These are phyloP conservation scores for Metschnikowia peoriensis DNA, from an alignment of 805 yeast genomes.

Conservation along the genomic window DNA sequence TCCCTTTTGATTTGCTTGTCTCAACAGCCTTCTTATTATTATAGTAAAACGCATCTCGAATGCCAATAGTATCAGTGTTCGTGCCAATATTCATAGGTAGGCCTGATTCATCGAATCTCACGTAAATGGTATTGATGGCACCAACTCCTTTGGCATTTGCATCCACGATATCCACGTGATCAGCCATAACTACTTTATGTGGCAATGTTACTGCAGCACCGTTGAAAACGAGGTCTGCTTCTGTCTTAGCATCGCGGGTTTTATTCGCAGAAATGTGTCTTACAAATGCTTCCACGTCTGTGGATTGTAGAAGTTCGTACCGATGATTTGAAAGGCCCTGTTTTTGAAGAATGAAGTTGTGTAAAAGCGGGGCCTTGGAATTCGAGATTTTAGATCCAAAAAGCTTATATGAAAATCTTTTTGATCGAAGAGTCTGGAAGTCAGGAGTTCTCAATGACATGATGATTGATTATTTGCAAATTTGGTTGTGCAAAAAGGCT, in stretches of 20 bases:
- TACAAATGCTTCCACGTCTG: slow-evolving; percentile 21
- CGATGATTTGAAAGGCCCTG: slow-evolving; percentile 22
- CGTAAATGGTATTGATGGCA: slow-evolving; percentile 33
- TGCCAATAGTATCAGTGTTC: slow-evolving; percentile 34
- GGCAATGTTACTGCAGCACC: slow-evolving; percentile 36
- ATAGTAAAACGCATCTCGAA: slow-evolving; percentile 25
- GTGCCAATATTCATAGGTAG: slow-evolving; percentile 25
- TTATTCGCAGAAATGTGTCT: slow-evolving; percentile 15
- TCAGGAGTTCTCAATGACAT: slow-evolving; percentile 10
- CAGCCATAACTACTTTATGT: slow-evolving; percentile 25
- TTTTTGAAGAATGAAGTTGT: slow-evolving; percentile 23
- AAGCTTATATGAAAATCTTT: slow-evolving; percentile 16
- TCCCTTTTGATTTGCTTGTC: slow-evolving; percentile 1
- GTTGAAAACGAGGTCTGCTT: slow-evolving; percentile 13
- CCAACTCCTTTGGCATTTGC: slow-evolving; percentile 31
- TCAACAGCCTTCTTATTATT: slow-evolving; percentile 15
- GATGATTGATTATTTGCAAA: not conserved
- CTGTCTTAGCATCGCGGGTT: slow-evolving; percentile 5
- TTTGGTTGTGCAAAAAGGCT: not conserved
- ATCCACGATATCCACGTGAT: slow-evolving; percentile 28
- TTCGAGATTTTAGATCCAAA: slow-evolving; percentile 26
- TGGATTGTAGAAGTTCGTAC: slow-evolving; percentile 25
- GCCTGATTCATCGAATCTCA: slow-evolving; percentile 18
- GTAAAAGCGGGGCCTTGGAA: slow-evolving; percentile 28
- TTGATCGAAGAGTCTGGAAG: slow-evolving; percentile 11